Evolutionary conservation across 176 grass and related monocot species (phyloP).

Genomic region (Microstegium vimineum): DNA sequence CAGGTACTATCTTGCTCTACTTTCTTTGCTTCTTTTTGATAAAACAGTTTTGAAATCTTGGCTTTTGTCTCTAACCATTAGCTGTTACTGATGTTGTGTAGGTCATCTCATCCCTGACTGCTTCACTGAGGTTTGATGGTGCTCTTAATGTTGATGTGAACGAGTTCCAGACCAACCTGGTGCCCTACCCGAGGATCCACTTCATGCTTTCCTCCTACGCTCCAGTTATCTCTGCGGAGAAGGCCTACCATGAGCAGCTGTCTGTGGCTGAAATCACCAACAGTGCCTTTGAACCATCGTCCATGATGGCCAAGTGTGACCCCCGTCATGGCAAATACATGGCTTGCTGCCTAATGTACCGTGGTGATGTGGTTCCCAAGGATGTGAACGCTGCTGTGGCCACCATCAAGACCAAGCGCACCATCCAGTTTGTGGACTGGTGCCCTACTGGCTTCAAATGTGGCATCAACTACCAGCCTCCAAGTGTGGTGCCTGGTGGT

Average conservation of each 20-base stretch:
- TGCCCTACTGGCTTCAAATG: conserved; percentile 59
- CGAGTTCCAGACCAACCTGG: conserved; percentile 54
- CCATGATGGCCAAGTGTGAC: conserved; percentile 61
- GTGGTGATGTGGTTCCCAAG: conserved; percentile 51
- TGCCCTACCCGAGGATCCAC: conserved; percentile 56
- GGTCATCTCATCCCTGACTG: conserved; percentile 52
- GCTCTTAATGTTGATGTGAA: conserved; percentile 53
- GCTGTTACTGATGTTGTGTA: not conserved
- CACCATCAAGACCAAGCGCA: conserved; percentile 65
- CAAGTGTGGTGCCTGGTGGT: conserved; percentile 34
- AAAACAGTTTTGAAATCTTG: not conserved
- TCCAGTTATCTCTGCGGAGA: conserved; percentile 49
- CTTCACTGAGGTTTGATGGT: conserved; percentile 58
- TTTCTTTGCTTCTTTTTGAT: not conserved
- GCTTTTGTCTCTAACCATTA: not conserved
- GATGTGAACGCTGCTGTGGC: conserved; percentile 38
- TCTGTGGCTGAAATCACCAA: conserved; percentile 53
- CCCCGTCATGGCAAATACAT: conserved; percentile 61
- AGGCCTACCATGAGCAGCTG: conserved; percentile 57
- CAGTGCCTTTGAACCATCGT: conserved; percentile 47
- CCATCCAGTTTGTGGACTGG: conserved; percentile 54
- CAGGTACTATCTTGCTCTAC: no score
- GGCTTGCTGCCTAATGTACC: conserved; percentile 63
- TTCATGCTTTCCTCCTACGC: conserved; percentile 57
- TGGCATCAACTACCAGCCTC: conserved; percentile 59